Percentiles rank a stretch among this genome's conserved stretches.
Evolutionary conservation across 257 asterid species (phyloP).

Genomic region (Paulownia fortunei): DNA sequence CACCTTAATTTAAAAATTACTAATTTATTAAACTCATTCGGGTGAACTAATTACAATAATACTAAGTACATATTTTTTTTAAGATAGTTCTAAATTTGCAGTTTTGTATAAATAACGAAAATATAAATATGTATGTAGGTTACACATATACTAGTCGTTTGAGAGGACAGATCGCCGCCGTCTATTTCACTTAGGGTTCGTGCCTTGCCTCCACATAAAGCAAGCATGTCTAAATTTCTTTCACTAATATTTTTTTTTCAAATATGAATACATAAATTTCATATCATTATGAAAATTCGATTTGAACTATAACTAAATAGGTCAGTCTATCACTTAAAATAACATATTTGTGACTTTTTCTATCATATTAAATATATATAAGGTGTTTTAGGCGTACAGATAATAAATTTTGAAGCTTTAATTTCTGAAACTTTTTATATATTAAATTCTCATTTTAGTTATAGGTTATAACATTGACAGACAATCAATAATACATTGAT

Average conservation of each 20-base stretch:
- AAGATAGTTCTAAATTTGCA: no score
- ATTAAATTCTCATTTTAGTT: not conserved
- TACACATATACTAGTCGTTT: no score
- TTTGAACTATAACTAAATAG: not conserved
- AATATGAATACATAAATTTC: no score
- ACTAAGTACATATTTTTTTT: no score
- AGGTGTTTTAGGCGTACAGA: not conserved
- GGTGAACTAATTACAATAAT: no score
- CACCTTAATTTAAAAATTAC: no score
- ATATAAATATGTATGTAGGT: no score
- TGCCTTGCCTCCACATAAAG: conserved; percentile 26
- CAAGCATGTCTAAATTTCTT: not conserved
- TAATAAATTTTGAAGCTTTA: not conserved
- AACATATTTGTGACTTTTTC: not conserved
- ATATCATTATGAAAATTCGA: not conserved
- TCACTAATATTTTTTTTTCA: not conserved
- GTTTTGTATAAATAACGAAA: no score
- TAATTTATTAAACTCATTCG: no score
- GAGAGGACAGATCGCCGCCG: conserved; percentile 18
- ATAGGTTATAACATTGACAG: no score
- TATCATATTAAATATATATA: not conserved
- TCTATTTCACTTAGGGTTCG: conserved; percentile 7
- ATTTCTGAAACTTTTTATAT: not conserved
- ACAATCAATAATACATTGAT: not conserved
- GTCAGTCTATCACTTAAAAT: not conserved